Evolutionary conservation across 345 rosid genomes (phyloP).

Genomic region (Populus euphratica): DNA sequence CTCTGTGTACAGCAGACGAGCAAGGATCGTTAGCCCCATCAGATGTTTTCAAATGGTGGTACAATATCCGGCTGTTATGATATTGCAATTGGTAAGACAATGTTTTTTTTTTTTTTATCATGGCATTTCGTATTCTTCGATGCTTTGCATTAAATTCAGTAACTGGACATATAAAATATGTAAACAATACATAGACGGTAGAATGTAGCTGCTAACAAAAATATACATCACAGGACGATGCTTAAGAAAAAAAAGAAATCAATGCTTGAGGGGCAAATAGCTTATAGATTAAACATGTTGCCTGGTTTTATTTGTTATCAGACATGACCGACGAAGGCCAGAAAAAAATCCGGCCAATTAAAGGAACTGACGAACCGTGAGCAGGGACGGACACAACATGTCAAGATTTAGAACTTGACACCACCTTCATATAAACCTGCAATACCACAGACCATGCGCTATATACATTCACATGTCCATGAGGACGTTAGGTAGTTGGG

Average conservation of each 20-base stretch:
- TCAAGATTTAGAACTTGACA: background rate
- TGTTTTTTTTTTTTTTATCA: background rate
- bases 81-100: background rate
- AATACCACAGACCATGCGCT: background rate
- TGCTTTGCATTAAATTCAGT: background rate
- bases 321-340: too few species aligned
- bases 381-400: too few species aligned
- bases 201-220: too few species aligned
- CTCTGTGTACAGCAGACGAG: background rate
- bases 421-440: background rate
- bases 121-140: background rate
- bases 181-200: too few species aligned
- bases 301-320: too few species aligned
- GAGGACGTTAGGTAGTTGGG: background rate
- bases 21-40: background rate
- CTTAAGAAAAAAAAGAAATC: too few species aligned
- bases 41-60: background rate
- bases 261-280: too few species aligned
- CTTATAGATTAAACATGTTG: too few species aligned
- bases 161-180: background rate
- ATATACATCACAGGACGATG: too few species aligned
- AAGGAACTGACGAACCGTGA: too few species aligned
- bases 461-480: background rate
- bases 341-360: too few species aligned
- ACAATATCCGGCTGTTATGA: background rate